A percentile compares a stretch with the other conserved stretches of the same genome.
Conservation (phyloP, 495 filamentous ascomycete genomes). For the Neurospora discreta region DNA sequence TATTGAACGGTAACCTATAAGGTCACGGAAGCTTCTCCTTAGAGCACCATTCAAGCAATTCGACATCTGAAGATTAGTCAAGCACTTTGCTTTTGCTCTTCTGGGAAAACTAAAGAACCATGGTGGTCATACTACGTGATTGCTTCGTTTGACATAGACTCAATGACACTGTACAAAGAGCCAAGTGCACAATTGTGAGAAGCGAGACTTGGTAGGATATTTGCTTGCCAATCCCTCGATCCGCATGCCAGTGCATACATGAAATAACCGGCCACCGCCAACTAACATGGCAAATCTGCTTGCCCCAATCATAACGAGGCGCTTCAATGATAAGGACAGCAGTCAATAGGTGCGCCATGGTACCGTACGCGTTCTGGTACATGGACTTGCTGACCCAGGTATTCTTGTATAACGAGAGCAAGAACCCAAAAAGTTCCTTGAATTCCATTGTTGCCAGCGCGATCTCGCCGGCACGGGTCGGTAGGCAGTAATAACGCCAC, state of each 20-base stretch:
- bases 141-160: background rate
- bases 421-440: slow-evolving; percentile 46
- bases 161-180: background rate
- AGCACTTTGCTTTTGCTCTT: background rate
- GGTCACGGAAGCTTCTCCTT: too few relatives aligned
- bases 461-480: slow-evolving; percentile 42
- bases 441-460: slow-evolving; percentile 41
- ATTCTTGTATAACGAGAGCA: slow-evolving; percentile 49
- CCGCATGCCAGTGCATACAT: slow-evolving; percentile 36
- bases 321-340: slow-evolving; percentile 28
- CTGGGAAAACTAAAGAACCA: background rate
- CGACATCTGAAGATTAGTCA: background rate
- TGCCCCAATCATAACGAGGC: slow-evolving; percentile 40
- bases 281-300: slow-evolving; percentile 31
- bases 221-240: slow-evolving; percentile 41
- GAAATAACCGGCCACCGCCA: slow-evolving; percentile 37
- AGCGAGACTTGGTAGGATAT: background rate
- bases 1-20: too few relatives aligned
- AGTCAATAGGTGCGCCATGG: slow-evolving; percentile 41
- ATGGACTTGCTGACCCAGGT: slow-evolving; percentile 43
- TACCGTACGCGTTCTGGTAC: slow-evolving; percentile 39
- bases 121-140: background rate
- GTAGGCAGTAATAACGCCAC: slow-evolving; percentile 32
- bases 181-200: background rate
- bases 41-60: background rate